A percentile compares a stretch with the other conserved stretches of the same genome.
These are phyloP conservation scores for Scutellaria minor DNA, from an alignment of 257 asterid genomes.

Conservation along the genomic window DNA sequence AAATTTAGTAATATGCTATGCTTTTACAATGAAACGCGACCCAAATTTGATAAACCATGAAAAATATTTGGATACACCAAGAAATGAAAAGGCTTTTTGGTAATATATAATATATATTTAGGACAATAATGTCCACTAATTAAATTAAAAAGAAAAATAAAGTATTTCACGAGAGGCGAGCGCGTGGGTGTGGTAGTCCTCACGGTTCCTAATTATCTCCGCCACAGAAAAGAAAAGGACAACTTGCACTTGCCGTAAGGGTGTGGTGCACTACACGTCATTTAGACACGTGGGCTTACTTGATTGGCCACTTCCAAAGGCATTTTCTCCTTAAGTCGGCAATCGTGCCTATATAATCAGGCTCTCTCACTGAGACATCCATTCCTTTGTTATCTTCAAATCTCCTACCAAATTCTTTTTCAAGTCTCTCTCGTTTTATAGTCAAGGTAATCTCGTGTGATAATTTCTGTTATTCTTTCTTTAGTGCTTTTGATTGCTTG, in stretches of 20 bases:
- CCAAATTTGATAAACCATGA: too few species aligned
- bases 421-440: background rate
- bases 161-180: background rate
- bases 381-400: background rate
- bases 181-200: conserved; percentile 20
- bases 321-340: conserved; percentile 30
- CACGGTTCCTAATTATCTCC: conserved; percentile 15
- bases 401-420: background rate
- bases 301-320: background rate
- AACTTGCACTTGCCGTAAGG: conserved; percentile 31
- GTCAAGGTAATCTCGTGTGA: background rate
- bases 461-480: background rate
- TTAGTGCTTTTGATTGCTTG: too few species aligned
- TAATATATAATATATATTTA: too few species aligned
- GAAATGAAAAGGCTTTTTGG: too few species aligned
- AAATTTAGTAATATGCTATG: too few species aligned
- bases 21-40: too few species aligned
- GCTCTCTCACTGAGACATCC: background rate
- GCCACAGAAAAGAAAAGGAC: conserved; percentile 29
- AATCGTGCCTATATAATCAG: conserved; percentile 37
- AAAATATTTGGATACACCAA: too few species aligned
- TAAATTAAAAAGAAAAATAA: too few species aligned
- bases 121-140: too few species aligned
- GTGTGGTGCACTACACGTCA: conserved; percentile 37
- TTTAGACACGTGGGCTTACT: conserved; percentile 23